Base-by-base conservation (phyloP, 768 basidiomycete species). In the Suillus ampliporus region DNA sequence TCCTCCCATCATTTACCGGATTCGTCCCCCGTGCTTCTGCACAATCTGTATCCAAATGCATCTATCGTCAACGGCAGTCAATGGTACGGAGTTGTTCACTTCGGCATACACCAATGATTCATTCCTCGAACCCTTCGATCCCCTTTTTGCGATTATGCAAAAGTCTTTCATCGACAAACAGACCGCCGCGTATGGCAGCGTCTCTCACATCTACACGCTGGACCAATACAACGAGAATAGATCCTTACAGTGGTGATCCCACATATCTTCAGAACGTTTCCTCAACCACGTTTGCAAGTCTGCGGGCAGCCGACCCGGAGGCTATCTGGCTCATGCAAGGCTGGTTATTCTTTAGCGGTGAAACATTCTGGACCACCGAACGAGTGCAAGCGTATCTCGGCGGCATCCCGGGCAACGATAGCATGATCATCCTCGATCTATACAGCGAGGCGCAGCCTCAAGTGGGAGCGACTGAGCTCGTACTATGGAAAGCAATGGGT, bases 221-320 rank as follows among this genome's bases (percentile, higher is more conserved):
- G 79, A 81, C 65, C 79, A 79, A 57, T 80, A 80, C 48, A 80
- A 80, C 69, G 79, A 81, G 67, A 80, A 77, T 61, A n/a, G 65
- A 76, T 47, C 79, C 80, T 3, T 76, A 70, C 48, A 79, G 72
- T 62, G 66, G 70, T 10, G 67, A 77, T 57, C 44, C 64, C 10
- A 70, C 69, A 14, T 81, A 81, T 66, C 68, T 81, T 13, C 61
- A 66, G 34, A 71, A 65, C 51, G 69, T 80, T 56, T 68, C 78
- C 11, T 70, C 72, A n/a, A 69, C 58, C 58, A 80, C 78, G 14
- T 74, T 78, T 47, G 69, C 74, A 5, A 76, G 76, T 61, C 67
- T 81, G 34, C 77, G 74, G 4, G 76, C 73, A 3, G 77, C 77
- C 11, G 80, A 81, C 48, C 74, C 80, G 3, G 70, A 79, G 41